Evolutionary conservation across 257 asterid genomes (phyloP).

Genomic region (Cynanchum wilfordii): DNA sequence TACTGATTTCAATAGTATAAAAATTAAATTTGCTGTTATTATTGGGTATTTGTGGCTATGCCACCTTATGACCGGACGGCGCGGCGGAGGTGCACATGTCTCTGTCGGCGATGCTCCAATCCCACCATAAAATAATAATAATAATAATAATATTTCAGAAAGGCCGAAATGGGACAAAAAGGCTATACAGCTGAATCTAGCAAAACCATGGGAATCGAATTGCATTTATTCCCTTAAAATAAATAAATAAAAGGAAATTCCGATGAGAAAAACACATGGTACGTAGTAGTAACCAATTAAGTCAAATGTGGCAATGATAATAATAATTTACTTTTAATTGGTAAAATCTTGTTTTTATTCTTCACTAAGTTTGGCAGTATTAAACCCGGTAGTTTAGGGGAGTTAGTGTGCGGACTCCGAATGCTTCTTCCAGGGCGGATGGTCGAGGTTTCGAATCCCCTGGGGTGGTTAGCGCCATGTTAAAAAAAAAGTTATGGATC

Average conservation of each 20-base stretch:
- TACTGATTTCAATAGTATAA: too few relatives aligned
- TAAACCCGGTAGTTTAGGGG: too few relatives aligned
- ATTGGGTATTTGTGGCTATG: not conserved
- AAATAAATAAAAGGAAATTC: not conserved
- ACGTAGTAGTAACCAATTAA: not conserved
- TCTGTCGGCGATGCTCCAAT: constrained; percentile 6
- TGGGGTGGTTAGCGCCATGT: too few relatives aligned
- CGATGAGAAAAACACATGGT: not conserved
- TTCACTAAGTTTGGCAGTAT: constrained; percentile 17
- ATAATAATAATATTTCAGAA: not conserved
- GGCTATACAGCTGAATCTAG: not conserved
- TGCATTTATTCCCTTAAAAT: too few relatives aligned
- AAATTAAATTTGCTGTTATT: too few relatives aligned
- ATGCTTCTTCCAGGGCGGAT: too few relatives aligned
- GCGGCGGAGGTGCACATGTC: constrained; percentile 13
- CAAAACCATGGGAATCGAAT: not conserved
- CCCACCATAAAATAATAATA: not conserved
- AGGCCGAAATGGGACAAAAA: not conserved
- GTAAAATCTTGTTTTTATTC: not conserved
- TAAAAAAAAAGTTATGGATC: too few relatives aligned
- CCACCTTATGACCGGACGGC: not conserved
- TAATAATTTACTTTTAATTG: too few relatives aligned
- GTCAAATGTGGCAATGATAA: too few relatives aligned
- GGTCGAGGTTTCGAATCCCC: too few relatives aligned
- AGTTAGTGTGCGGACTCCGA: too few relatives aligned